phyloP scores from a whole-genome alignment of 306 rosid genomes.

The Malus fusca region DNA sequence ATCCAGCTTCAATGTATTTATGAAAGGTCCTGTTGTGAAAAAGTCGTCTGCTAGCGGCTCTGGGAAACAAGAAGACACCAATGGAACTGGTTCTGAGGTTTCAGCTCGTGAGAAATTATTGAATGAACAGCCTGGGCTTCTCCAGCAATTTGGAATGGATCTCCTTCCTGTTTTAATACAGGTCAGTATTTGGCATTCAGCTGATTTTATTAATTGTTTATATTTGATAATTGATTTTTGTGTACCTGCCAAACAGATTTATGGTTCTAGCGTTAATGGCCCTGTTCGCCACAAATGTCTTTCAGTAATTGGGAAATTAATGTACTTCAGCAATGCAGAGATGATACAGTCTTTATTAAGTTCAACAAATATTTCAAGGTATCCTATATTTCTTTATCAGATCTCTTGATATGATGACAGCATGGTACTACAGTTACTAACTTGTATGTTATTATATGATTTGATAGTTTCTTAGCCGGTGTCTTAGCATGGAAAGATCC shows the following conservation, averaged over 20 bases:
- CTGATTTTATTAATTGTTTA: background rate
- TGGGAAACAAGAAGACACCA: slow-evolving; percentile 67
- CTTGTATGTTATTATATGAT: slow-evolving; percentile 18
- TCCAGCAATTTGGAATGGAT: slow-evolving; percentile 88
- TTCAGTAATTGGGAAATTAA: slow-evolving; percentile 84
- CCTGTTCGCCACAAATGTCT: slow-evolving; percentile 96
- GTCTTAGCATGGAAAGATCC: slow-evolving; percentile 99
- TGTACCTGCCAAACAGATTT: slow-evolving; percentile 50
- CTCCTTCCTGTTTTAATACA: slow-evolving; percentile 87
- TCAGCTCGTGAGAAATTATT: slow-evolving; percentile 88
- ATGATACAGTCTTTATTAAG: slow-evolving; percentile 83
- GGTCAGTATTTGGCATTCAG: slow-evolving; percentile 32
- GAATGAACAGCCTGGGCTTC: slow-evolving; percentile 88
- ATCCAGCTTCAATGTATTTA: slow-evolving; percentile 49
- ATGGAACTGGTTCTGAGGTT: slow-evolving; percentile 54
- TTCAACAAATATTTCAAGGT: slow-evolving; percentile 90
- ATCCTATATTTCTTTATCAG: slow-evolving; percentile 14
- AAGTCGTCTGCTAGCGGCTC: slow-evolving; percentile 67
- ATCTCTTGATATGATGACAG: slow-evolving; percentile 10
- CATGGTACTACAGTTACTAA: slow-evolving; percentile 7
- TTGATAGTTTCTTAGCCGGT: slow-evolving; percentile 79
- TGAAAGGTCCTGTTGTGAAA: slow-evolving; percentile 67
- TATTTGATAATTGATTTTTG: slow-evolving; percentile 12
- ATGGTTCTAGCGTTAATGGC: slow-evolving; percentile 95
- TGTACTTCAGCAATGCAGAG: slow-evolving; percentile 92